Evolutionary conservation across 805 yeast species (phyloP), one percentile per base, ranked within the genome.

Genomic region (Spencermartinsiella europaea): DNA sequence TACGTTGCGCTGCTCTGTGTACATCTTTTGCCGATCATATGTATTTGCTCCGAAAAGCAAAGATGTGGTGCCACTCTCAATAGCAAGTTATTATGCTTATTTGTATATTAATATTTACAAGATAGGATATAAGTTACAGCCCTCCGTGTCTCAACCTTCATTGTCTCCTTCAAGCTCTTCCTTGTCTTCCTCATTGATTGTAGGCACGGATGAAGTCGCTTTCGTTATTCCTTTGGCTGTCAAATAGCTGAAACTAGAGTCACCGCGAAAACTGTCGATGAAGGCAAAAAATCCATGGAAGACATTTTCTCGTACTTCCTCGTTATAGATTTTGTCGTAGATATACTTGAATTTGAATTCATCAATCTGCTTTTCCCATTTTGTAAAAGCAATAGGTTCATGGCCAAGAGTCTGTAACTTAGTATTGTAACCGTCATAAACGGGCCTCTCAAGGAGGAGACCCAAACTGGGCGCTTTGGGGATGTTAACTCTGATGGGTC

Each of bases 391-490:
- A 46, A 93, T 73, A 15, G 77, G 77, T 25, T 83, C 83, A 62
- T 86, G 85, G 17, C 96, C 97, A 59, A 83, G 79, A 44, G 80
- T 79, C 51, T 75, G 74, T 55, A 89, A 72, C 61, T 79, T 77
- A 22, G 73, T 69, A 66, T 93, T 93, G 65, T 84, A 87, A 12
- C 85, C 82, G 41, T 85, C 95, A 63, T 87, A 93, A 10, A 90
- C 95, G 0, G 99, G 99, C 47, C 84, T 80, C 61, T 93, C 98
- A 50, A 93, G 74, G 43, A 93, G 69, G 46, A 93, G 72, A 0
- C 99, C 99, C 50, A 93, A 72, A 21, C 98, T 95, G 3, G 99
- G 99, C 0, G 98, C 99, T 66, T 93, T 93, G 46, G 99, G 99
- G 53, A 93, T 85, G 60, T 90, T 89, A 52, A 93, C 76, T 59